phyloP scores from a whole-genome alignment of 768 basidiomycete genomes.

The Macrolepiota albuminosa region DNA sequence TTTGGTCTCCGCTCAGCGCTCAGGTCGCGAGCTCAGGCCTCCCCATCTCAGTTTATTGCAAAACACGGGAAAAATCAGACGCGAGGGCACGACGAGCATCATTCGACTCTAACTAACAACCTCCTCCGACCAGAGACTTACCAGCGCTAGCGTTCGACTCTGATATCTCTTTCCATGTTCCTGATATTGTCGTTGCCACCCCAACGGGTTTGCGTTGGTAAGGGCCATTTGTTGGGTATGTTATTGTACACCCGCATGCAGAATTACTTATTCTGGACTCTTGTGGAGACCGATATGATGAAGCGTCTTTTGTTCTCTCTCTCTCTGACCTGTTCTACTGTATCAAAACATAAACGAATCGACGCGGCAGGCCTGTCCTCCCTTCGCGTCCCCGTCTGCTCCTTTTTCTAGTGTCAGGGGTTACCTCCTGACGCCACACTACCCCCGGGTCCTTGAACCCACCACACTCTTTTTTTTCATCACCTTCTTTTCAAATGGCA shows the following conservation, averaged over 20 bases:
- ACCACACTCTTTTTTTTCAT: slow-evolving; percentile 15
- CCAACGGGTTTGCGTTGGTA: slow-evolving; percentile 12
- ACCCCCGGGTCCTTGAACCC: slow-evolving; percentile 1
- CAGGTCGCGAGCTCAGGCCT: too few species aligned
- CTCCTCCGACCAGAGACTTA: not conserved
- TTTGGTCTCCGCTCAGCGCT: too few species aligned
- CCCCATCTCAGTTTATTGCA: not conserved
- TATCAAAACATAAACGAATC: not conserved
- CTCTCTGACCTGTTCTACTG: not conserved
- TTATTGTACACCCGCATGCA: not conserved
- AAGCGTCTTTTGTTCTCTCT: not conserved
- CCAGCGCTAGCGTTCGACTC: not conserved
- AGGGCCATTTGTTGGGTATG: not conserved
- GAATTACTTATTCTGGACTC: not conserved
- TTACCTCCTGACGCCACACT: not conserved
- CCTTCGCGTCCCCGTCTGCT: not conserved
- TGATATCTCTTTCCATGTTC: not conserved
- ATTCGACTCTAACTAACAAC: not conserved
- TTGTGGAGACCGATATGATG: not conserved
- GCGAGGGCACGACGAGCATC: not conserved
- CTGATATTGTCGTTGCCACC: slow-evolving; percentile 13
- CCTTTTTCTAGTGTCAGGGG: not conserved
- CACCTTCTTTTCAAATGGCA: slow-evolving; percentile 11
- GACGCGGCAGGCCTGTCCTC: slow-evolving; percentile 5
- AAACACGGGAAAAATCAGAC: not conserved